These are phyloP conservation scores for Fraxinus pennsylvanica DNA, from an alignment of 257 asterid genomes.

Conservation along the genomic window DNA sequence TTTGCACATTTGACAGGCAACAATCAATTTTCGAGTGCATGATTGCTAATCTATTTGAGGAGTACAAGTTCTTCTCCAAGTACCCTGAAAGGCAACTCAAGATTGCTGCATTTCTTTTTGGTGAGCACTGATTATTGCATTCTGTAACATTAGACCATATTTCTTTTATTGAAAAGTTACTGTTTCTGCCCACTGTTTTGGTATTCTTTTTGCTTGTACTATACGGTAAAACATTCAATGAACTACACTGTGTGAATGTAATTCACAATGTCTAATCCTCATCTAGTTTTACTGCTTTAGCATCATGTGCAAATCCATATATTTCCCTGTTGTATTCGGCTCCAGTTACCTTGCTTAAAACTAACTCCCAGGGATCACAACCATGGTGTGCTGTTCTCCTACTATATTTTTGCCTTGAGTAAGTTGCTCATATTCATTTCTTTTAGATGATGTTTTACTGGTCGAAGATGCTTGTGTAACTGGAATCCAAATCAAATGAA, in stretches of 20 bases:
- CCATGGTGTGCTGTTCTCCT: neutral
- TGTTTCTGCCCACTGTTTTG: constrained; percentile 1
- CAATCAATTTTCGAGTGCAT: constrained; percentile 72
- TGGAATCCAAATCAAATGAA: neutral
- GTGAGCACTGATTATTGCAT: constrained; percentile 46
- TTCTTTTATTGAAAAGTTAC: neutral
- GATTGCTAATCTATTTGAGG: constrained; percentile 85
- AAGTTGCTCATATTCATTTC: neutral
- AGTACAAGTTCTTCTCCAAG: constrained; percentile 74
- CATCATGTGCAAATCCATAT: neutral
- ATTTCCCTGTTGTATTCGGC: neutral
- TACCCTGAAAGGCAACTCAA: constrained; percentile 87
- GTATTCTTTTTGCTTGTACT: neutral
- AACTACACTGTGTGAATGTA: neutral
- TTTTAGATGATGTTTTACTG: neutral
- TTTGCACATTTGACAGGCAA: constrained; percentile 64
- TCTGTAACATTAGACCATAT: neutral
- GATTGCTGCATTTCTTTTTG: constrained; percentile 79
- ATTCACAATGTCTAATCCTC: neutral
- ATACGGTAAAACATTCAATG: neutral
- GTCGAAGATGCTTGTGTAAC: neutral
- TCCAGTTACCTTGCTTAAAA: neutral
- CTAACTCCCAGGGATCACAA: neutral
- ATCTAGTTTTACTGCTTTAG: neutral
- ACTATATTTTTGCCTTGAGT: neutral